phyloP scores from a whole-genome alignment of 164 flowering plant genomes.

The Protea cynaroides region DNA sequence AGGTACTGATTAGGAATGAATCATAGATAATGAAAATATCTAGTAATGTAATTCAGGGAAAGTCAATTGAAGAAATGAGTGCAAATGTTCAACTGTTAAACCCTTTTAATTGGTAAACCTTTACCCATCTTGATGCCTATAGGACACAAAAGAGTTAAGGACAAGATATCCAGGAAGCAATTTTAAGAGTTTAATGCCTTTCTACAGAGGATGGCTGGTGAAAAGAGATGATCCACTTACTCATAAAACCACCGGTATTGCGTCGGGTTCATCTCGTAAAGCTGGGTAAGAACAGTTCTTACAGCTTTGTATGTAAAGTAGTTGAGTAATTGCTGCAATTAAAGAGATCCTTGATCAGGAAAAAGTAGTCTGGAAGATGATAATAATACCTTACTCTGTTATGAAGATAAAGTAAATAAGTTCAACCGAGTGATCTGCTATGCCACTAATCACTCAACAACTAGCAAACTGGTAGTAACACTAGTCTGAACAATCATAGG shows the following conservation, averaged over 20 bases:
- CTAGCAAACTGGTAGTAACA: not conserved
- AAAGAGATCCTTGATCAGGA: constrained; percentile 13
- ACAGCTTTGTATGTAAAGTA: constrained; percentile 93
- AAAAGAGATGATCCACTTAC: constrained; percentile 41
- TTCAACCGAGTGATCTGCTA: too few relatives aligned
- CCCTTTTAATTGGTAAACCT: too few relatives aligned
- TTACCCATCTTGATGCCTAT: too few relatives aligned
- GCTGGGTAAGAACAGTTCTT: constrained; percentile 86
- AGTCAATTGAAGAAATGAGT: not conserved
- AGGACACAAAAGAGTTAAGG: not conserved
- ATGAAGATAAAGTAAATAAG: not conserved
- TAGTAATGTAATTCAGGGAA: not conserved
- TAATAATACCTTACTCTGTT: not conserved
- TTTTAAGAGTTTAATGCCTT: not conserved
- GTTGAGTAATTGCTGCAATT: constrained; percentile 78
- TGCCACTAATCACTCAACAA: not conserved
- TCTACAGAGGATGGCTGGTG: not conserved
- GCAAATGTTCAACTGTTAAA: too few relatives aligned
- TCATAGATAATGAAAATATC: too few relatives aligned
- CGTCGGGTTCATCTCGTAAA: constrained; percentile 95
- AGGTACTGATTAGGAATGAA: too few relatives aligned
- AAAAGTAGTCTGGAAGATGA: not conserved
- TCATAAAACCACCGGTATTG: constrained; percentile 84
- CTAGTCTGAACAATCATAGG: not conserved
- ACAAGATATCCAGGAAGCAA: not conserved